Percentiles rank a stretch among this genome's conserved stretches.
Evolutionary conservation across 305 asterid genomes (phyloP).

Genomic region (Andrographis paniculata): DNA sequence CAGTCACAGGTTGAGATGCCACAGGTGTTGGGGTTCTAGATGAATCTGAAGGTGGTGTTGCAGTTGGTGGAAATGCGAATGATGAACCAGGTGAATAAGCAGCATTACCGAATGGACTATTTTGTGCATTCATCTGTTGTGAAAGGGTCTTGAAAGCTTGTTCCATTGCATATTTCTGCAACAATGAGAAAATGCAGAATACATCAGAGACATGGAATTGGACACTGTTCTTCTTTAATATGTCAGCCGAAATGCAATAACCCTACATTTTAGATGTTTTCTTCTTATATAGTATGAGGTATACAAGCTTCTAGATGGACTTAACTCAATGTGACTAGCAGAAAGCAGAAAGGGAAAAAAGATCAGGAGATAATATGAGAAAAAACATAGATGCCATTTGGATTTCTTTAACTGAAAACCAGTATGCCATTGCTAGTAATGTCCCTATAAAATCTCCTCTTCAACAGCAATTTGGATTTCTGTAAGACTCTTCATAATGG

Average conservation of each 20-base stretch:
- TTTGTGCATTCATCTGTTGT: constrained; percentile 81
- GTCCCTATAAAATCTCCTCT: too few species aligned
- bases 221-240: constrained; percentile 1
- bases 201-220: constrained; percentile 17
- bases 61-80: constrained; percentile 54
- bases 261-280: neutral
- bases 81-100: constrained; percentile 53
- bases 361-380: constrained; percentile 2
- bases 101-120: constrained; percentile 54
- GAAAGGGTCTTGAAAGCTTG: constrained; percentile 88
- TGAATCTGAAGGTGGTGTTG: constrained; percentile 33
- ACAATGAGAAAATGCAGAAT: constrained; percentile 10
- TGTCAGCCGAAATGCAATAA: constrained; percentile 6
- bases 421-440: too few species aligned
- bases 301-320: neutral
- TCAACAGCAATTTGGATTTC: too few species aligned
- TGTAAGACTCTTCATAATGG: too few species aligned
- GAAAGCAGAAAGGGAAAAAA: neutral
- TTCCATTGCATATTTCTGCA: constrained; percentile 95
- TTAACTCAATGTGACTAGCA: neutral
- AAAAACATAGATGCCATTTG: constrained; percentile 7
- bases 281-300: neutral
- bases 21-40: constrained; percentile 32
- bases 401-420: neutral
- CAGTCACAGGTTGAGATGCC: constrained; percentile 56